Base-by-base conservation (phyloP, 768 basidiomycete genomes). In the Grammothele lineata region DNA sequence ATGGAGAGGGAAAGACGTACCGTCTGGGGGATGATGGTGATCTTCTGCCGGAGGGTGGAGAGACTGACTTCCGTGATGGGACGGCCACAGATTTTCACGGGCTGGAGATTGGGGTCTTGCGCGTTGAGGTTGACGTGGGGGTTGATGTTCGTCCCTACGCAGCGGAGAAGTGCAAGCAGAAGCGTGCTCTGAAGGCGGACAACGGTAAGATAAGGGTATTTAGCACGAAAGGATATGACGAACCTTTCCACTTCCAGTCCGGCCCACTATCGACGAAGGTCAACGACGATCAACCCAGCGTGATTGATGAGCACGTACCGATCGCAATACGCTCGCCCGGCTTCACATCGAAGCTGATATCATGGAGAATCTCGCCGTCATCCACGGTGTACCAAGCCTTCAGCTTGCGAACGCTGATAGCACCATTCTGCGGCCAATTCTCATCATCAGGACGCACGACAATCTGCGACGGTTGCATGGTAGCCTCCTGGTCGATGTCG, bases 1-100 rank as follows among this genome's bases (percentile, higher is more conserved):
- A 12, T n/a, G 24, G 11, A 5, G 15, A 19, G 1, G n/a, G 22
- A 14, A n/a, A 23, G 10, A 18, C 22, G n/a, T 15, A 55, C 75
- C 57, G 47, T 76, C 59, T 81, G 80, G 1, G 80, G 80, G 32
- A 81, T 80, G 58, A 80, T 78, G 22, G 79, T 81, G 43, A 82
- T 72, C 37, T 71, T 70, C 0, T 70, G 67, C 10, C 81, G 66
- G 7, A 83, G 64, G 9, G 70, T 70, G 35, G 79, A 68, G 2
- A 82, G 64, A 59, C 81, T 80, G 57, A 81, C 59, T 2, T 61
- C 53, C 42, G 65, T 63, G 10, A 71, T 75, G 8, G 67, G 65
- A 7, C 27, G 27, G 8, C 27, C 27, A 14, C 27, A 7, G 7
- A 30, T 30, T 14, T 30, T 30, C 8, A 30, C 27, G n/a, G n/a